These are phyloP conservation scores for Vaccinium myrtillus DNA, from an alignment of 148 eudicot species.

Conservation along the genomic window DNA sequence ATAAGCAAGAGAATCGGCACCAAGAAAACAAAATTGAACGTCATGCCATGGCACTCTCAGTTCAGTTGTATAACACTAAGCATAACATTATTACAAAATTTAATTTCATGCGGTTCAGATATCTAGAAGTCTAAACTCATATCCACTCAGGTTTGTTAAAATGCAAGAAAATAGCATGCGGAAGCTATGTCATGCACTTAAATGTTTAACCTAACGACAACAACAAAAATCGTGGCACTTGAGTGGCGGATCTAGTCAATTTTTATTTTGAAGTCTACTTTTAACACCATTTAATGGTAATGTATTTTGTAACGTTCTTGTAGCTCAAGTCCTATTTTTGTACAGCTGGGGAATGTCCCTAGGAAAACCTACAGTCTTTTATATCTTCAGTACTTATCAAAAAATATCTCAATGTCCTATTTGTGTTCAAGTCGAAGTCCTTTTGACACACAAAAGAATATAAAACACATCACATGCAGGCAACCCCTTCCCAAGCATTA, in stretches of 20 bases:
- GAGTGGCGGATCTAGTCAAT: background rate
- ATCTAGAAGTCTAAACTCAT: background rate
- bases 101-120: background rate
- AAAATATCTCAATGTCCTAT: background rate
- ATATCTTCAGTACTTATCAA: too few relatives aligned
- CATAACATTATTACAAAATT: background rate
- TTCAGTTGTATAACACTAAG: background rate
- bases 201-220: background rate
- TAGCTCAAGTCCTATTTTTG: too few relatives aligned
- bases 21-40: background rate
- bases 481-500: background rate
- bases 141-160: background rate
- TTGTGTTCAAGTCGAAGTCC: background rate
- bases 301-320: too few relatives aligned
- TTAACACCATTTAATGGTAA: too few relatives aligned
- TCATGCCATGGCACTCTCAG: background rate
- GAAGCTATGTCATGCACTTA: background rate
- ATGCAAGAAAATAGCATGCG: background rate
- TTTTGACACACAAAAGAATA: background rate
- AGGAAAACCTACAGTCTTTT: too few relatives aligned
- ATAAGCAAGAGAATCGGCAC: background rate
- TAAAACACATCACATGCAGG: background rate
- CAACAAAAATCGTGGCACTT: background rate
- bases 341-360: too few relatives aligned
- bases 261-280: background rate